phyloP scores from a whole-genome alignment of 2,329 filamentous ascomycete species.

The Sclerotiophoma versabilis region DNA sequence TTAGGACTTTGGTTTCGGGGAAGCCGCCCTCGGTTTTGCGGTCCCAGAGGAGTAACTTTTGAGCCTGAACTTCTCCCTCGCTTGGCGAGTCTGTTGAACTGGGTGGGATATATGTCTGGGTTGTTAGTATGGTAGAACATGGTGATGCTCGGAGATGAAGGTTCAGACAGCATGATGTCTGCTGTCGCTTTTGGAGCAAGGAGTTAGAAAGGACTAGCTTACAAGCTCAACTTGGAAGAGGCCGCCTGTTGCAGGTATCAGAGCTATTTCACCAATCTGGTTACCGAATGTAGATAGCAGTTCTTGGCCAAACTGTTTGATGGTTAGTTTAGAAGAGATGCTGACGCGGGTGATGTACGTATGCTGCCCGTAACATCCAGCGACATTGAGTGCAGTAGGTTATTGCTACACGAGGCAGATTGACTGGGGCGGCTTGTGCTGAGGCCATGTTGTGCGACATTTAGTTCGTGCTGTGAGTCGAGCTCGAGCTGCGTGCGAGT shows the following conservation, averaged over 20 bases:
- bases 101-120: conserved; percentile 36
- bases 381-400: conserved; percentile 93
- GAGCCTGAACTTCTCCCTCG: conserved; percentile 32
- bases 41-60: conserved; percentile 79
- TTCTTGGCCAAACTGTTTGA: conserved; percentile 83
- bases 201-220: not conserved
- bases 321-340: not conserved
- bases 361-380: conserved; percentile 87
- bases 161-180: not conserved
- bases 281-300: conserved; percentile 91
- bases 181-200: no score
- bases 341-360: conserved; percentile 61
- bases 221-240: conserved; percentile 77
- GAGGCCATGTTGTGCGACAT: conserved; percentile 31
- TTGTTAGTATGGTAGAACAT: not conserved
- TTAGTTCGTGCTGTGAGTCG: not conserved
- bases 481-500: not conserved
- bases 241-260: conserved; percentile 85
- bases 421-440: conserved; percentile 31
- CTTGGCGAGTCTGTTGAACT: not conserved
- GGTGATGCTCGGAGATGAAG: not conserved
- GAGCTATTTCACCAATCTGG: conserved; percentile 82
- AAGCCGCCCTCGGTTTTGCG: conserved; percentile 87
- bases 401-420: conserved; percentile 80
- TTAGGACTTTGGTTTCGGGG: conserved; percentile 88